These are phyloP conservation scores for Psilocybe sp. DNA, from an alignment of 768 basidiomycete genomes.

Conservation along the genomic window DNA sequence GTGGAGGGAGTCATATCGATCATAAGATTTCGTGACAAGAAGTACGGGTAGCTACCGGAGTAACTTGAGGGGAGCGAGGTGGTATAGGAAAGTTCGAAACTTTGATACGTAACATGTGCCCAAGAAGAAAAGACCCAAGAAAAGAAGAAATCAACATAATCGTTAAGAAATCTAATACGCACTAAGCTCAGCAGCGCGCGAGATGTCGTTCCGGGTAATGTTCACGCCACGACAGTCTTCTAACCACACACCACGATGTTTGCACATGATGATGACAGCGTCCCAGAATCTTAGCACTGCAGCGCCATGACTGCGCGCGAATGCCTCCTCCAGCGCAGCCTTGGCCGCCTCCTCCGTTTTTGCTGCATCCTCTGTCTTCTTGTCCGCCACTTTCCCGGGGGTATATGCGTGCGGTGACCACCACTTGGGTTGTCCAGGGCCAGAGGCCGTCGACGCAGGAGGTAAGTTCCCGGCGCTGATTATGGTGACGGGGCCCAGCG, in stretches of 20 bases:
- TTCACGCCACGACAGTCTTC: constrained; percentile 65
- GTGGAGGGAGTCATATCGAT: too few relatives aligned
- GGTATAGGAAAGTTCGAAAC: too few relatives aligned
- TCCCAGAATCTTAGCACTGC: constrained; percentile 42
- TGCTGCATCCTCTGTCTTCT: constrained; percentile 1
- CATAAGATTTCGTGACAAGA: too few relatives aligned
- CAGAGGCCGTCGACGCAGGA: not conserved
- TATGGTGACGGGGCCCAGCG: constrained; percentile 26
- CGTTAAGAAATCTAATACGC: too few relatives aligned
- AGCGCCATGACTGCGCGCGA: constrained; percentile 11
- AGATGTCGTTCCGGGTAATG: constrained; percentile 31
- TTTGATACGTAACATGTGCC: too few relatives aligned
- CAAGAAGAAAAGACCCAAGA: too few relatives aligned
- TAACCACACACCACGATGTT: constrained; percentile 54
- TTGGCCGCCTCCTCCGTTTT: not conserved
- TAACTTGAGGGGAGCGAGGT: too few relatives aligned
- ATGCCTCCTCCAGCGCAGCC: constrained; percentile 1
- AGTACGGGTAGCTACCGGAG: too few relatives aligned
- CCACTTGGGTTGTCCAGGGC: not conserved
- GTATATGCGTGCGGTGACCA: not conserved
- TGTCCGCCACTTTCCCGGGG: not conserved
- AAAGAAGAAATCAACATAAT: too few relatives aligned
- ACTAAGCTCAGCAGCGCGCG: too few relatives aligned
- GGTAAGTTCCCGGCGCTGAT: not conserved
- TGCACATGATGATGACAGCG: constrained; percentile 46